A percentile compares a stretch with the other conserved stretches of the same genome.
Conservation (phyloP, 177 flowering plant genomes). For the Vitis hybrid region DNA sequence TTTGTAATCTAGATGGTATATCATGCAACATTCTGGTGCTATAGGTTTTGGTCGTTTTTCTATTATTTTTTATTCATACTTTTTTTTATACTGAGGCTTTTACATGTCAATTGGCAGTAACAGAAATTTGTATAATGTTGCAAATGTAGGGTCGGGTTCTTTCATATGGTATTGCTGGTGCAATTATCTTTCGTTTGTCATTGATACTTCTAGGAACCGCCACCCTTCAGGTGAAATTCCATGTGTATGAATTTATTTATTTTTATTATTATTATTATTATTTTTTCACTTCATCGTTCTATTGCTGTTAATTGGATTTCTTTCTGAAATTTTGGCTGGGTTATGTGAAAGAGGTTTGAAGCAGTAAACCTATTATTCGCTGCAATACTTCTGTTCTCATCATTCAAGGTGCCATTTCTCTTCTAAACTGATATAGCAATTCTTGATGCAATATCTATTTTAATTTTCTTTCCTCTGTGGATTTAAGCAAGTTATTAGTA, state of each 20-base stretch:
- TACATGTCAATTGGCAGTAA: conserved; percentile 4
- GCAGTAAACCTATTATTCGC: conserved; percentile 86
- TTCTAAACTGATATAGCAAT: neutral
- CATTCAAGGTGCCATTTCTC: conserved; percentile 69
- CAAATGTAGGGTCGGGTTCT: conserved; percentile 73
- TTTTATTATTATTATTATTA: neutral
- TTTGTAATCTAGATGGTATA: neutral
- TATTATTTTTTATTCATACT: neutral
- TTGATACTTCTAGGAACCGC: conserved; percentile 88
- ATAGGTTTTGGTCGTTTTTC: neutral
- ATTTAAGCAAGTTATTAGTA: neutral
- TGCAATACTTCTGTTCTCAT: conserved; percentile 70
- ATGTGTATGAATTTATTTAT: neutral
- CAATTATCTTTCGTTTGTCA: conserved; percentile 76
- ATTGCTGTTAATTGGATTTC: conserved; percentile 6
- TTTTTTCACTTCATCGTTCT: neutral
- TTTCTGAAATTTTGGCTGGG: conserved; percentile 13
- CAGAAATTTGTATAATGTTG: conserved; percentile 10
- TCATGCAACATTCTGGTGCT: neutral
- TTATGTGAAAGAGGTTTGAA: conserved; percentile 69
- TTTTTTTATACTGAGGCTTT: neutral
- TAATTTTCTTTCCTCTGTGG: neutral
- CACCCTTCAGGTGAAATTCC: conserved; percentile 77
- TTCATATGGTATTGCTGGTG: conserved; percentile 95
- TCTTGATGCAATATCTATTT: neutral